Conservation (phyloP, 768 basidiomycete genomes). For the Naganishia vaughanmartiniae region DNA sequence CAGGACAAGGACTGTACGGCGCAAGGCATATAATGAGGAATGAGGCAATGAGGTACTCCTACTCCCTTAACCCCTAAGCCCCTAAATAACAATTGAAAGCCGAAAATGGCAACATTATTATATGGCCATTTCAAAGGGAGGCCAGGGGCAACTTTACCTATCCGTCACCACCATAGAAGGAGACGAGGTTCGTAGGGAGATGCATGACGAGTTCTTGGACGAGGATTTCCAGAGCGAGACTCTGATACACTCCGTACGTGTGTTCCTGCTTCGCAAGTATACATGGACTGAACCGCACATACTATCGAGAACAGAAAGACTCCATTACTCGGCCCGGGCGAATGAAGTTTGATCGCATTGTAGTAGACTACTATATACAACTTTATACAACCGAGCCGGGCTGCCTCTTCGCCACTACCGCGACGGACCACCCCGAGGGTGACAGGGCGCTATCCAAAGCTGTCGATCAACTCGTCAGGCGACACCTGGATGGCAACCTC, state of each 20-base stretch:
- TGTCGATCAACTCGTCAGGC: neutral
- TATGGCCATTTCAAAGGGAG: neutral
- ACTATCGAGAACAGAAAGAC: neutral
- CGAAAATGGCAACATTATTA: too few relatives aligned
- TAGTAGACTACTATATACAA: neutral
- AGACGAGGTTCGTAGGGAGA: neutral
- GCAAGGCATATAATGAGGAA: too few relatives aligned
- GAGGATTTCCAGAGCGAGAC: slow-evolving; percentile 4
- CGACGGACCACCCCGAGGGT: neutral
- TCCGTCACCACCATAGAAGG: neutral
- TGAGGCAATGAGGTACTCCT: too few relatives aligned
- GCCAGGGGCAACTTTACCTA: neutral
- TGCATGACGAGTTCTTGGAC: neutral
- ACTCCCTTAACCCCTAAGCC: too few relatives aligned
- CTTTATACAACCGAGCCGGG: slow-evolving; percentile 1
- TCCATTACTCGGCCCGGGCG: neutral
- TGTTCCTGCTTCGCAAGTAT: neutral
- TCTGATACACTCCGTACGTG: neutral
- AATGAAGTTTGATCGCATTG: neutral
- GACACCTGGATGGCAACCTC: neutral
- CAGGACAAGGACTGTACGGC: too few relatives aligned
- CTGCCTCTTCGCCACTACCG: neutral
- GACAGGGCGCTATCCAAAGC: neutral
- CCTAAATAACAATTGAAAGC: too few relatives aligned
- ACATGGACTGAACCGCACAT: neutral